phyloP scores from a whole-genome alignment of 2,329 filamentous ascomycete genomes.

The Talaromyces sp. region DNA sequence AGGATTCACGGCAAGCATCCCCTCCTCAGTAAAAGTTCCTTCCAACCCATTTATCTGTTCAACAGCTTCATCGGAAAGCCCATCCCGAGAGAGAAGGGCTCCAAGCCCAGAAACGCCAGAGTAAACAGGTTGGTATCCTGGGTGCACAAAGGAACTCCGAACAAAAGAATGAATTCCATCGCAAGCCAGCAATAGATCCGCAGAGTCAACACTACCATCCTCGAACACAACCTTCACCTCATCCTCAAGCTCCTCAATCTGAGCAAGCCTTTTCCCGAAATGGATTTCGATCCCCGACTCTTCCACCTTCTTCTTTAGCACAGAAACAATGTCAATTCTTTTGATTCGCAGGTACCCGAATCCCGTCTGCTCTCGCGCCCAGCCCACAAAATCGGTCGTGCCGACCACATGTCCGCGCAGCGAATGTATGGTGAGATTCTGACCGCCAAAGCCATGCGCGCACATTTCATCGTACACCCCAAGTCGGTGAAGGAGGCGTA shows the following conservation, averaged over 20 bases:
- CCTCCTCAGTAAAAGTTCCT: constrained; percentile 33
- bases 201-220: constrained; percentile 30
- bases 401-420: constrained; percentile 22
- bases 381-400: constrained; percentile 17
- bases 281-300: constrained; percentile 28
- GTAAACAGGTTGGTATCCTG: constrained; percentile 32
- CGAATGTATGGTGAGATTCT: constrained; percentile 28
- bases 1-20: constrained; percentile 29
- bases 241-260: constrained; percentile 25
- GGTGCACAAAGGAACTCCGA: constrained; percentile 35
- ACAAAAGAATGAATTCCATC: constrained; percentile 46
- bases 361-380: constrained; percentile 27
- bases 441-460: constrained; percentile 17
- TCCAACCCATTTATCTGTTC: constrained; percentile 26
- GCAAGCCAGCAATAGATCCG: constrained; percentile 41
- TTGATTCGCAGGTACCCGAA: constrained; percentile 35
- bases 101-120: constrained; percentile 33
- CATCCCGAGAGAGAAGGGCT: constrained; percentile 18
- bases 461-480: constrained; percentile 28
- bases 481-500: constrained; percentile 30
- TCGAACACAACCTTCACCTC: constrained; percentile 30
- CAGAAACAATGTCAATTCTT: constrained; percentile 31
- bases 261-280: constrained; percentile 25
- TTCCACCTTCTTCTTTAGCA: constrained; percentile 26
- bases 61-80: neutral